Percentiles rank a stretch among this genome's conserved stretches.
Evolutionary conservation across 129 eudicot species (phyloP).

Genomic region (Centella asiatica): DNA sequence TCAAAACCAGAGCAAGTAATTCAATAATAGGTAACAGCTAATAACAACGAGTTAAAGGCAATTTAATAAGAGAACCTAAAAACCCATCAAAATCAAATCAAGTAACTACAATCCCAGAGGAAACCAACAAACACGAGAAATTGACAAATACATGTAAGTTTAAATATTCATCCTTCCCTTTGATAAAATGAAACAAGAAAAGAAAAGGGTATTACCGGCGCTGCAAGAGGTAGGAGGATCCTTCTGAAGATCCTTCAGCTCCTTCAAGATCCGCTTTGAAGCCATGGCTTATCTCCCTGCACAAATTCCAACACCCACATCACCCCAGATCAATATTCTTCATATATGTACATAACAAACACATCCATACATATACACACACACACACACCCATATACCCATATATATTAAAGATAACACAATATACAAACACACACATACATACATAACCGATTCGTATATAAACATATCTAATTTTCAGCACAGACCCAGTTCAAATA

Average conservation of each 20-base stretch:
- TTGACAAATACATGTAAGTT: neutral
- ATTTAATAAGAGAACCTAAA: too few relatives aligned
- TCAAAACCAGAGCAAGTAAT: too few relatives aligned
- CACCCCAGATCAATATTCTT: neutral
- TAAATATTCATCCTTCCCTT: neutral
- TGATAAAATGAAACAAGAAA: neutral
- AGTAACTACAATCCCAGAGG: too few relatives aligned
- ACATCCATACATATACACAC: neutral
- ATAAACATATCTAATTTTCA: too few relatives aligned
- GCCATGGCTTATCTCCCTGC: neutral
- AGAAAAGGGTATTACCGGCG: neutral
- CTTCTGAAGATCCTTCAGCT: conserved; percentile 10
- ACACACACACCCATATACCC: neutral
- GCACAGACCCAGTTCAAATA: neutral
- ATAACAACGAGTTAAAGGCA: too few relatives aligned
- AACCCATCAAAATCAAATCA: too few relatives aligned
- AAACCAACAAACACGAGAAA: neutral
- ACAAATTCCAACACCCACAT: neutral
- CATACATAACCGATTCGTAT: too few relatives aligned
- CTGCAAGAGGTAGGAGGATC: conserved; percentile 11
- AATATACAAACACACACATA: too few relatives aligned
- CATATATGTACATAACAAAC: too few relatives aligned
- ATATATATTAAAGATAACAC: too few relatives aligned
- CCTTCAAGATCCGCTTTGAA: conserved; percentile 10
- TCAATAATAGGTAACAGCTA: too few relatives aligned